phyloP scores from a whole-genome alignment of 495 filamentous ascomycete species.

The Podospora tetraspora region DNA sequence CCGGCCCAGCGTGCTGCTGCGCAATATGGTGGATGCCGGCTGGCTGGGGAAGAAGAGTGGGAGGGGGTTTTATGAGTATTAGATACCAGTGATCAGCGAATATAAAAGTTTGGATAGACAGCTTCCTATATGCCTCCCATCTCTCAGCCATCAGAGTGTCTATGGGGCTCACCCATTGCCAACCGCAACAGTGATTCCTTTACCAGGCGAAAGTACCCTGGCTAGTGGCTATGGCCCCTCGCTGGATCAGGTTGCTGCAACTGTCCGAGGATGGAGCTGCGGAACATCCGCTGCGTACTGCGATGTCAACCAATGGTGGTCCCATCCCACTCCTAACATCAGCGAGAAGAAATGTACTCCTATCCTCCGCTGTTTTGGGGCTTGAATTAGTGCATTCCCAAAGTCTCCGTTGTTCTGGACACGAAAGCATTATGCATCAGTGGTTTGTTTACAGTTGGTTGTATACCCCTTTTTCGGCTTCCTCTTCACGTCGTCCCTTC shows the following conservation, averaged over 20 bases:
- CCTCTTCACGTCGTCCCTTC: no score
- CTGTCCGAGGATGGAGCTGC: no score
- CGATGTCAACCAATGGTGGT: no score
- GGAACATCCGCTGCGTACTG: no score
- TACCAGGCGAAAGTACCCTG: no score
- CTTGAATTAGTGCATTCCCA: no score
- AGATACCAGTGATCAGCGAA: constrained; percentile 4
- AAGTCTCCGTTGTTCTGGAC: neutral
- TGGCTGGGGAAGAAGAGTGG: constrained; percentile 98
- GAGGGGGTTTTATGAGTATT: constrained; percentile 93
- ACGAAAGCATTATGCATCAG: neutral
- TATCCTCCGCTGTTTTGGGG: no score
- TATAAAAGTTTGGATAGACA: neutral
- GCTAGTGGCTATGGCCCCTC: no score
- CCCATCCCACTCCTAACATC: no score
- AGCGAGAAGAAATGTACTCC: no score
- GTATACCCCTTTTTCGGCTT: neutral
- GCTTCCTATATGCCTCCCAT: neutral
- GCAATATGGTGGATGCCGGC: constrained; percentile 95
- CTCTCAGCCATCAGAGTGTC: neutral
- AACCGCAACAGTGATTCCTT: neutral
- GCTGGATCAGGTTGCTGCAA: neutral
- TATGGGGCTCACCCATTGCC: neutral
- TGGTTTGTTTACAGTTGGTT: neutral
- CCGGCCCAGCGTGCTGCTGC: constrained; percentile 73